A percentile compares a stretch with the other conserved stretches of the same genome.
Evolutionary conservation across 129 eudicot species (phyloP).

Genomic region (Logfia minima): DNA sequence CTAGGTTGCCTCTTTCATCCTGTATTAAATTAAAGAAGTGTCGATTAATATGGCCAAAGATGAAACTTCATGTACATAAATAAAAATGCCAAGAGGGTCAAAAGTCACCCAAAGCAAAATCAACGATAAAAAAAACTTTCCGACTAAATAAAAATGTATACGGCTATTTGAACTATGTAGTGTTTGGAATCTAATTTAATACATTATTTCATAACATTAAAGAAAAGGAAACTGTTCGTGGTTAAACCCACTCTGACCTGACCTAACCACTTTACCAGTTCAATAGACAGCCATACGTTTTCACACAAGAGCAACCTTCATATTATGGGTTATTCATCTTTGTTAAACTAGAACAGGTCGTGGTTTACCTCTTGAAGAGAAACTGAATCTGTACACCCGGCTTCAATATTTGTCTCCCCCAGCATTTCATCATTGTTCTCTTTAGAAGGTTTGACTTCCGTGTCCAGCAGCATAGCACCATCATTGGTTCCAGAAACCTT

Average conservation of each 20-base stretch:
- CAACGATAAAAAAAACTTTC: background rate
- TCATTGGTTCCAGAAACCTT: conserved; percentile 23
- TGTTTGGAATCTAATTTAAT: no score
- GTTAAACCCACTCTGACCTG: no score
- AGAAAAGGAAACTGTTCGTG: no score
- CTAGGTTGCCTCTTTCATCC: background rate
- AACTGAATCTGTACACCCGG: background rate
- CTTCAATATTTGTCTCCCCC: conserved; percentile 5
- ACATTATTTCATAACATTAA: no score
- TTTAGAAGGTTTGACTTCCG: conserved; percentile 13
- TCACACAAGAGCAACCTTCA: no score
- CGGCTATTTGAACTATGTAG: no score
- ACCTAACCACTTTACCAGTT: background rate
- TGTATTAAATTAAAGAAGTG: background rate
- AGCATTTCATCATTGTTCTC: conserved; percentile 4
- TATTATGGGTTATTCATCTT: no score
- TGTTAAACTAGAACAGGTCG: background rate
- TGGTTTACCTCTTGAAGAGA: conserved; percentile 17
- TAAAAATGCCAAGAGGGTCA: background rate
- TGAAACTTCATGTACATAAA: background rate
- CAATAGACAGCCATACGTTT: background rate
- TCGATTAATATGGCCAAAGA: background rate
- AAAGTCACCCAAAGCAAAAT: background rate
- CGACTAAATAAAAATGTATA: background rate
- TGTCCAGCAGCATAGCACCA: conserved; percentile 13